Conservation (phyloP, 2,329 filamentous ascomycete genomes). For the Conoideocrella luteorostrata region DNA sequence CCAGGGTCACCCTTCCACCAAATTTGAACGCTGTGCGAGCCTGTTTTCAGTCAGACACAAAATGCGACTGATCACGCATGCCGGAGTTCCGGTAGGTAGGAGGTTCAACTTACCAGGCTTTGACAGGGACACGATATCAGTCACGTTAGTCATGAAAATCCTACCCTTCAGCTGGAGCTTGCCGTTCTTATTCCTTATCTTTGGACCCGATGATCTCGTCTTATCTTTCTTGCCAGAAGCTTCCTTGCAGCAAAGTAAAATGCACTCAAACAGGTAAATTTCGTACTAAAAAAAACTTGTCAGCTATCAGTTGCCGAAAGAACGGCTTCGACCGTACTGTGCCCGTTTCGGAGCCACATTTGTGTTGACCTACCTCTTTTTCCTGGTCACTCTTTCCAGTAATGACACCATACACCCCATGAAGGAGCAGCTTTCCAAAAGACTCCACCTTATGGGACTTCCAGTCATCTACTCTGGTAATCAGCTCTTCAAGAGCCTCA, state of each 20-base stretch:
- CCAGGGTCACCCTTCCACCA: conserved; percentile 97
- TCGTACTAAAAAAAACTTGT: conserved; percentile 62
- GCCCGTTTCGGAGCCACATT: too few relatives aligned
- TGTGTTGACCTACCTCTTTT: conserved; percentile 62
- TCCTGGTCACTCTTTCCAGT: conserved; percentile 87
- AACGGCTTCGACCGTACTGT: conserved; percentile 7
- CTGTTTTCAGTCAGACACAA: conserved; percentile 39
- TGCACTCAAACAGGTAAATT: conserved; percentile 94
- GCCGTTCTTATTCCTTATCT: conserved; percentile 57
- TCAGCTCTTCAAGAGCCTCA: conserved; percentile 77
- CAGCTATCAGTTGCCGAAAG: conserved; percentile 1
- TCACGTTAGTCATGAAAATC: conserved; percentile 99
- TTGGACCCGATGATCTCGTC: conserved; percentile 49
- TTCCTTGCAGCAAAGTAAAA: conserved; percentile 95
- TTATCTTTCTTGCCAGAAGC: conserved; percentile 70
- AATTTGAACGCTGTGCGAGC: conserved; percentile 91
- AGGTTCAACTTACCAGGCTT: conserved; percentile 87
- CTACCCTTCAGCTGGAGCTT: conserved; percentile 93
- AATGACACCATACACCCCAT: conserved; percentile 85
- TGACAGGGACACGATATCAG: conserved; percentile 79
- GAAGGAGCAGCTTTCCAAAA: conserved; percentile 84
- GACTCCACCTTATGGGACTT: conserved; percentile 84
- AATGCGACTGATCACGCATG: conserved; percentile 3
- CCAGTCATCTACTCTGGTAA: conserved; percentile 87
- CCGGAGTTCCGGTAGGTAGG: too few relatives aligned